Evolutionary conservation across 2,329 filamentous ascomycete genomes (phyloP), one percentile per base, ranked within the genome.

Genomic region (Claviceps sorghi): DNA sequence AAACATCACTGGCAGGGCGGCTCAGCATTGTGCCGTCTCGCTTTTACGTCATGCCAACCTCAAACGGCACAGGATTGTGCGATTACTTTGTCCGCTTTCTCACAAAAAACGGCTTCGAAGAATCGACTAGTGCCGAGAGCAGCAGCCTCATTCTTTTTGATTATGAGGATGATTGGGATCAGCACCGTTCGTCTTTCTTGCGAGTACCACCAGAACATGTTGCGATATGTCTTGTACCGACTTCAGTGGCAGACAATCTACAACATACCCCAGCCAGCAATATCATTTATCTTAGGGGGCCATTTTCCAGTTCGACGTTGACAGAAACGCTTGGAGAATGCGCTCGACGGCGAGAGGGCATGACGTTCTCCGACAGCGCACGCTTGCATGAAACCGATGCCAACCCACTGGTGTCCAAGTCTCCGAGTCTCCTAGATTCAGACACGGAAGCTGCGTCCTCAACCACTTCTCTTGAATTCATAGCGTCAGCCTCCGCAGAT

Each of bases 81-180:
- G 11, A 48, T 36, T 48, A 34, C 45, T 48, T 48, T 34, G 34
- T 17, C 22, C 45, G 45, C 30, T 34, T 34, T 7, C 45, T 48
- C 17, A 11, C 19, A 13, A 64, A 32, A 48, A 11, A 50, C 34
- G 42, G 42, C 3, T n/a, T 44, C 7, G n/a, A 44, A 3, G 21
- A 17, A 26, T 44, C 42, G 21, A 17, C 22, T 22, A 17, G 21
- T 29, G 42, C 19, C 10, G 11, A 29, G 2, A 44, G 19, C 13
- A 17, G 11, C 22, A 44, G 13, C 10, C 15, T 44, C 42, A 44
- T 29, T 26, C 21, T 44, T 15, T 44, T 44, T n/a, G 42, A 44
- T 2, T 44, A 44, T 15, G 42, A 44, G 22, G 21, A 44, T 9
- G 22, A 44, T 29, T 44, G 4, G 42, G 15, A 29, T 29, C 42